Evolutionary conservation across 371 early-diverging fungal genomes (phyloP).

Genomic region (Batkoa obscura): DNA sequence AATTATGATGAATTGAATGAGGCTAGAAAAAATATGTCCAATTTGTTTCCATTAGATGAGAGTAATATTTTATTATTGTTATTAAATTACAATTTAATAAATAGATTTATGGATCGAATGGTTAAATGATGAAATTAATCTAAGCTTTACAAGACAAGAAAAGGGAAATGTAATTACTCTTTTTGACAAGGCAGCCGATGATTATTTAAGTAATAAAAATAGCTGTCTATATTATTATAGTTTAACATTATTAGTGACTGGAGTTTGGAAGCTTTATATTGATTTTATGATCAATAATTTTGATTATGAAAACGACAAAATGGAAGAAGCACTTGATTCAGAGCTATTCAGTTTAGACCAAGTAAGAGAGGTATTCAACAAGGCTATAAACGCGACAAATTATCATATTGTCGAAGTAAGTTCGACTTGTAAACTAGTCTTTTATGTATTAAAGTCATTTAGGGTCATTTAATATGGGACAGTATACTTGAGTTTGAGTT

Average conservation of each 20-base stretch:
- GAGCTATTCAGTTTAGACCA: not conserved
- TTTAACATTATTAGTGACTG: not conserved
- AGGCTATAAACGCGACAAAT: not conserved
- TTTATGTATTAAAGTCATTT: no score
- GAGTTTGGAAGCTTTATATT: not conserved
- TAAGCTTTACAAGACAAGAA: not conserved
- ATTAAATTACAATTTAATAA: not conserved
- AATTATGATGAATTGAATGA: not conserved
- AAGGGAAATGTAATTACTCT: not conserved
- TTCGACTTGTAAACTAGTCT: not conserved
- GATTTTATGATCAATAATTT: not conserved
- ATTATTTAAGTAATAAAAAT: not conserved
- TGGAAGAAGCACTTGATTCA: no score
- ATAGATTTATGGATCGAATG: not conserved
- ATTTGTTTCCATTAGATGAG: not conserved
- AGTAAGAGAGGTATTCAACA: not conserved
- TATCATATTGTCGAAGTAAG: not conserved
- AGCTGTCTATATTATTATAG: not conserved
- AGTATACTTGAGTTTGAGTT: not conserved
- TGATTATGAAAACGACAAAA: no score
- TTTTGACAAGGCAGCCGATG: not conserved
- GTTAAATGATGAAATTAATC: not conserved
- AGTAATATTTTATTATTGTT: not conserved
- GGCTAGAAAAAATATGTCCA: not conserved
- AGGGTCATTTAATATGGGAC: slow-evolving; percentile 1